Conservation (phyloP, 768 basidiomycete genomes). For the Podaxis sp. region DNA sequence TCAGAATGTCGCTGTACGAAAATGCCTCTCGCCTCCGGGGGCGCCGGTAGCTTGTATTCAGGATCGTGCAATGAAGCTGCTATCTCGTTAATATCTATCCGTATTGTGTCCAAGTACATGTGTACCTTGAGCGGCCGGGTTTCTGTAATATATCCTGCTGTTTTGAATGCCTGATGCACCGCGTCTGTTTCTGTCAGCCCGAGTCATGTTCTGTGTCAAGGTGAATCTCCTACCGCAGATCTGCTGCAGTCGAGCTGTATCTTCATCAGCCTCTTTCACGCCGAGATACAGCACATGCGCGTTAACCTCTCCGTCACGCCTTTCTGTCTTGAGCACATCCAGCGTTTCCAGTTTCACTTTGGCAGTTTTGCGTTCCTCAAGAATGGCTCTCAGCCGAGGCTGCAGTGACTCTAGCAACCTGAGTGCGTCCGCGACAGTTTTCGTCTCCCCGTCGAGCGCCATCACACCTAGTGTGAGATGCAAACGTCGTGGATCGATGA, state of each 20-base stretch:
- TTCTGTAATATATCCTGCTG: slow-evolving; percentile 40
- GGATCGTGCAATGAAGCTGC: slow-evolving; percentile 49
- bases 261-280: slow-evolving; percentile 33
- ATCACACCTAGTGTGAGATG: slow-evolving; percentile 79
- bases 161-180: slow-evolving; percentile 29
- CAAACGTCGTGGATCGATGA: slow-evolving; percentile 56
- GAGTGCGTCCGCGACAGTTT: slow-evolving; percentile 40
- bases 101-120: background rate
- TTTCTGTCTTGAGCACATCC: slow-evolving; percentile 39
- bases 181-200: slow-evolving; percentile 25
- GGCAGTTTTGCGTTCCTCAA: slow-evolving; percentile 25
- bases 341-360: slow-evolving; percentile 43
- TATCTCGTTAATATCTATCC: background rate
- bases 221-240: slow-evolving; percentile 27
- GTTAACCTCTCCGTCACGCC: slow-evolving; percentile 24
- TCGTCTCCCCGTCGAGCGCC: slow-evolving; percentile 40
- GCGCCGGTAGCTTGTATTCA: slow-evolving; percentile 46
- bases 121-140: slow-evolving; percentile 50
- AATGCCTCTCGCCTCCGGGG: slow-evolving; percentile 34
- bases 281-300: slow-evolving; percentile 61
- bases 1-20: slow-evolving; percentile 34
- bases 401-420: slow-evolving; percentile 40
- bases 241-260: slow-evolving; percentile 22
- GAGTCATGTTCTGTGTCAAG: background rate
- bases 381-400: slow-evolving; percentile 40